Percentiles rank a stretch among this genome's conserved stretches.
Conservation (phyloP, 176 grass and related monocot genomes). For the Carex scoparia region DNA sequence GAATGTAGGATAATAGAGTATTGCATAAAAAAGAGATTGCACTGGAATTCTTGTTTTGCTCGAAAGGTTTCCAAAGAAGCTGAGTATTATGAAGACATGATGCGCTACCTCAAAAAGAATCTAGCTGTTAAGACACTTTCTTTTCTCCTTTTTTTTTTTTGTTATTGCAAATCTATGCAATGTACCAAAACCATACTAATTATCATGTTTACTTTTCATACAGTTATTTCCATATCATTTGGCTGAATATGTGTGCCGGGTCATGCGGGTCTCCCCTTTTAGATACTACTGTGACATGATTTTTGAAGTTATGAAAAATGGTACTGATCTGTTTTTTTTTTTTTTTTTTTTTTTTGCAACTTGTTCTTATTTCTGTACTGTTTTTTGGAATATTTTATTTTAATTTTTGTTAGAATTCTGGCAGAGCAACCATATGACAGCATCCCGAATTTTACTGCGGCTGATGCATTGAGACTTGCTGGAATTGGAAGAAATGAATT, state of each 20-base stretch:
- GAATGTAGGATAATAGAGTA: slow-evolving; percentile 62
- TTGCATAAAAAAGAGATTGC: slow-evolving; percentile 78
- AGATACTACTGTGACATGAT: slow-evolving; percentile 98
- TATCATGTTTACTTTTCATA: slow-evolving; percentile 23
- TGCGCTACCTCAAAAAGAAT: slow-evolving; percentile 82
- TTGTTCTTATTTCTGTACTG: background rate
- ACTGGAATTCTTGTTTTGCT: slow-evolving; percentile 78
- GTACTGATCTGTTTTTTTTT: slow-evolving; percentile 41
- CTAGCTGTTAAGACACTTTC: slow-evolving; percentile 43
- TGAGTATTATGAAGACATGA: slow-evolving; percentile 98
- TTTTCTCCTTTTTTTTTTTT: background rate
- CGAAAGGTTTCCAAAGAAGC: slow-evolving; percentile 80
- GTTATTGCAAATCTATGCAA: background rate
- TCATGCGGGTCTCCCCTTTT: slow-evolving; percentile 78
- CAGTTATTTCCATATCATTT: slow-evolving; percentile 98
- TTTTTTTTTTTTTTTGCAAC: slow-evolving; percentile 6
- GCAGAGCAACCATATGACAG: slow-evolving; percentile 99
- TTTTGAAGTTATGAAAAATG: slow-evolving; percentile 94
- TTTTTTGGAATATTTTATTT: slow-evolving; percentile 23
- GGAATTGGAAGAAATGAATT: slow-evolving; percentile 97
- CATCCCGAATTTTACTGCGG: slow-evolving; percentile 97
- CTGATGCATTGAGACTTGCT: slow-evolving; percentile 86
- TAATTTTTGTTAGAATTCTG: slow-evolving; percentile 38
- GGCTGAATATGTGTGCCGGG: slow-evolving; percentile 90
- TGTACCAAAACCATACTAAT: background rate